Evolutionary conservation across 805 yeast species (phyloP).

Genomic region (Starmera quercuum): DNA sequence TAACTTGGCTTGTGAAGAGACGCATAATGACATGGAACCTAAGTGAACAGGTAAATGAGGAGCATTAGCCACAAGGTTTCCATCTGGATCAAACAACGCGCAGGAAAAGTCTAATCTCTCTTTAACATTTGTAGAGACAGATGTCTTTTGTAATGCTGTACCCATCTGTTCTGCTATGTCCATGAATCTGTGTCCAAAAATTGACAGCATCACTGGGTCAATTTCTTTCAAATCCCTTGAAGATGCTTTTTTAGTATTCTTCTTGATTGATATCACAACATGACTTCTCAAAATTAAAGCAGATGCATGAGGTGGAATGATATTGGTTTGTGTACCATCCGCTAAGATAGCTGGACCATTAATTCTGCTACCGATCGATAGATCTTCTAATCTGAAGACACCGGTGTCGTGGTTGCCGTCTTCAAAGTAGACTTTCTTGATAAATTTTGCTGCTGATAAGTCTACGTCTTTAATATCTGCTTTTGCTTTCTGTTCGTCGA

Average conservation of each 20-base stretch:
- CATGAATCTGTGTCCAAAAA: conserved; percentile 41
- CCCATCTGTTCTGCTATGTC: conserved; percentile 46
- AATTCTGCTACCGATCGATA: conserved; percentile 23
- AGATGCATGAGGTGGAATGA: conserved; percentile 27
- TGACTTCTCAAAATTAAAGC: conserved; percentile 30
- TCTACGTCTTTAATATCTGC: no score
- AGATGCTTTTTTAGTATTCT: conserved; percentile 31
- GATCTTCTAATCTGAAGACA: conserved; percentile 22
- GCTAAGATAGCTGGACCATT: conserved; percentile 32
- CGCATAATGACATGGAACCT: conserved; percentile 37
- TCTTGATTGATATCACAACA: conserved; percentile 21
- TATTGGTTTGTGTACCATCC: conserved; percentile 31
- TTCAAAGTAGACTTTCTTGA: no score
- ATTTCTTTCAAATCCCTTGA: conserved; percentile 38
- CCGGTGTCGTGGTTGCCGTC: conserved; percentile 23
- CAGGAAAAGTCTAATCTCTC: conserved; percentile 43
- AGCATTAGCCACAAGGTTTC: conserved; percentile 36
- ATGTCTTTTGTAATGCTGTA: conserved; percentile 35
- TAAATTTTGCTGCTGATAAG: no score
- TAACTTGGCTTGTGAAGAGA: conserved; percentile 27
- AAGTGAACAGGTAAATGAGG: conserved; percentile 42
- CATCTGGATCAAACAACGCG: conserved; percentile 39
- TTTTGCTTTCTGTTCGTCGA: no score
- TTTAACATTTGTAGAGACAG: conserved; percentile 39
- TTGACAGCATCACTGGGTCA: conserved; percentile 36